These are phyloP conservation scores for Plasmodium vivax DNA, from an alignment of 169 alveolate species.

Conservation along the genomic window DNA sequence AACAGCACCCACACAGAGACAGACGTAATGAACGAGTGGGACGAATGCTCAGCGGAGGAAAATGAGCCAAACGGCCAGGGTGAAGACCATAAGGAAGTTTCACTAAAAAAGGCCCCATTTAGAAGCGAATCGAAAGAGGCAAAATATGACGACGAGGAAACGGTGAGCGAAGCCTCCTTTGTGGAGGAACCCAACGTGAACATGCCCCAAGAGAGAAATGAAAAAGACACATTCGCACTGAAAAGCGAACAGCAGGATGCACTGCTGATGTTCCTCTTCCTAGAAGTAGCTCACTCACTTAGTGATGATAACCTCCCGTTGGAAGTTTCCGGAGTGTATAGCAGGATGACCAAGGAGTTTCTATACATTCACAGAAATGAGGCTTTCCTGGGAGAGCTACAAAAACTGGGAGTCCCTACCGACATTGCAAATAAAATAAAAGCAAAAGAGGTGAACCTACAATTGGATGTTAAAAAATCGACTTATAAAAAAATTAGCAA, in stretches of 20 bases:
- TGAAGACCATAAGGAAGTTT: background rate
- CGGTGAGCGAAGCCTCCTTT: background rate
- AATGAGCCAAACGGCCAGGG: background rate
- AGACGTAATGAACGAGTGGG: background rate
- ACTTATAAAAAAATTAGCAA: constrained; percentile 74
- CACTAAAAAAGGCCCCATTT: background rate
- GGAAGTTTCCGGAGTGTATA: constrained; percentile 77
- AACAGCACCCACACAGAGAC: background rate
- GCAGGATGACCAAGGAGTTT: constrained; percentile 75
- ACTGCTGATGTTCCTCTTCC: constrained; percentile 45
- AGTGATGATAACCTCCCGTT: constrained; percentile 74
- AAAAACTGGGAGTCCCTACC: constrained; percentile 6
- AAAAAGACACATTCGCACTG: constrained; percentile 10
- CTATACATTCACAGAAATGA: constrained; percentile 39
- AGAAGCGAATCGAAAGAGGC: background rate
- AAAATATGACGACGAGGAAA: background rate
- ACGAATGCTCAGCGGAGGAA: background rate
- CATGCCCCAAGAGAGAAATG: background rate
- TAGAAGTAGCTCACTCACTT: constrained; percentile 61
- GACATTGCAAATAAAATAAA: constrained; percentile 9
- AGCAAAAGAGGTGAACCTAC: constrained; percentile 39
- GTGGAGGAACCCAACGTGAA: background rate
- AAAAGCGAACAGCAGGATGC: constrained; percentile 64
- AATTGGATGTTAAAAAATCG: constrained; percentile 74
- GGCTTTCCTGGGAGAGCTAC: constrained; percentile 20